Conservation (phyloP, 2,329 filamentous ascomycete genomes). For the Paracamarosporium sp. region DNA sequence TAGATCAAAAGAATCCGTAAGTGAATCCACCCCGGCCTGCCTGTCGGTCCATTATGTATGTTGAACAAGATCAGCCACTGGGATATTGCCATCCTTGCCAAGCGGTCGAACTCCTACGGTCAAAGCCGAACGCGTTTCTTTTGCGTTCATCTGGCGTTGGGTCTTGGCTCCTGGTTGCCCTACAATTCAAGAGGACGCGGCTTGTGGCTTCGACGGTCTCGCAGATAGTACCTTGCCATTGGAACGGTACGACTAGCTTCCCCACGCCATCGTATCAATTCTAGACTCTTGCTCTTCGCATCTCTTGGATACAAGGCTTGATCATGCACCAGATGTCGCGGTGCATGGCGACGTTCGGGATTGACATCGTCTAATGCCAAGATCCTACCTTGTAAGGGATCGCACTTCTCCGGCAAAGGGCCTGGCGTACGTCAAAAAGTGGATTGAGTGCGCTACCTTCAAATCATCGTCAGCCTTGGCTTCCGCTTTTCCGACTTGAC, state of each 20-base stretch:
- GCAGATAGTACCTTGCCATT: background rate
- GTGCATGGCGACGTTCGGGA: slow-evolving; percentile 5
- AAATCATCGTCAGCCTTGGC: slow-evolving; percentile 19
- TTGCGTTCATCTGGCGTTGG: background rate
- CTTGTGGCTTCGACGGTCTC: background rate
- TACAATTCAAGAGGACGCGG: background rate
- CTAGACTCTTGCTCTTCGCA: background rate
- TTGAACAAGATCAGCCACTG: background rate
- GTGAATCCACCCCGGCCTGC: background rate
- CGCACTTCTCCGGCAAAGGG: slow-evolving; percentile 18
- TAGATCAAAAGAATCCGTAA: background rate
- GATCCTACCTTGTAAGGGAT: slow-evolving; percentile 29
- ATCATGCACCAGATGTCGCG: background rate
- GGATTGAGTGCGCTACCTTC: slow-evolving; percentile 11
- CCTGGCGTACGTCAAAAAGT: slow-evolving; percentile 35
- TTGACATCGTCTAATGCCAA: slow-evolving; percentile 26
- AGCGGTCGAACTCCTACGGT: background rate
- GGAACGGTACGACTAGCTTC: background rate
- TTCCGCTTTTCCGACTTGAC: slow-evolving; percentile 35
- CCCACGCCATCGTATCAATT: background rate
- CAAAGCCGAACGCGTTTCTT: background rate
- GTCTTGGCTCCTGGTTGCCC: background rate
- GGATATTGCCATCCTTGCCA: background rate
- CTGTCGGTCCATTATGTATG: background rate
- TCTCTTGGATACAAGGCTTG: background rate